These are phyloP conservation scores for Paramecium octaurelia DNA, from an alignment of 73 alveolate genomes.

Conservation along the genomic window DNA sequence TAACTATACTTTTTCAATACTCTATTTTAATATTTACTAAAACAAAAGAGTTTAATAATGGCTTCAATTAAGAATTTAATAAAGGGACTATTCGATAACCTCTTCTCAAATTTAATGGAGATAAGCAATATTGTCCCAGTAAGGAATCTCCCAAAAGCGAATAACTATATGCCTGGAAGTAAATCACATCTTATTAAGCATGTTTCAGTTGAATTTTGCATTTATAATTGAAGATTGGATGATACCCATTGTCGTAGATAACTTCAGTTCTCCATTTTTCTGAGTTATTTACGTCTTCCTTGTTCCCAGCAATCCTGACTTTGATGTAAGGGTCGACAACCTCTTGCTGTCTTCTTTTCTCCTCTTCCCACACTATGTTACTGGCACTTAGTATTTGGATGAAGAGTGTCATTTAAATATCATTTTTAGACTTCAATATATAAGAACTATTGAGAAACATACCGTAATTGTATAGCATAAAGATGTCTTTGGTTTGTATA, in stretches of 20 bases:
- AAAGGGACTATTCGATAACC: slow-evolving; percentile 5
- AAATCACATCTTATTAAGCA: neutral
- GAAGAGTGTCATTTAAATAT: neutral
- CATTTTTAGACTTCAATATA: neutral
- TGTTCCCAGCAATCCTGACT: slow-evolving; percentile 23
- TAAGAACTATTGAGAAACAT: slow-evolving; percentile 72
- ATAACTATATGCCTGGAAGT: slow-evolving; percentile 21
- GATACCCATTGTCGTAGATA: slow-evolving; percentile 25
- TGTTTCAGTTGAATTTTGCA: neutral
- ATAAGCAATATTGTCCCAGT: neutral
- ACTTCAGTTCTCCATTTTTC: slow-evolving; percentile 38
- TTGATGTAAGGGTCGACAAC: slow-evolving; percentile 42
- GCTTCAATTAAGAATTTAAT: neutral
- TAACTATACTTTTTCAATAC: neutral
- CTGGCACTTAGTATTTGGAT: neutral
- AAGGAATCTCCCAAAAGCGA: neutral
- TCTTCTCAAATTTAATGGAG: neutral
- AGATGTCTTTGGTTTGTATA: slow-evolving; percentile 81
- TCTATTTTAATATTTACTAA: slow-evolving; percentile 26
- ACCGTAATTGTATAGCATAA: slow-evolving; percentile 76
- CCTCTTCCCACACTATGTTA: slow-evolving; percentile 6
- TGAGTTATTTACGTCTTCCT: neutral
- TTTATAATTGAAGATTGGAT: slow-evolving; percentile 25
- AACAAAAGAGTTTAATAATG: neutral
- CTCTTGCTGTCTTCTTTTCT: neutral